Percentiles rank a stretch among this genome's conserved stretches.
These are phyloP conservation scores for Volvariella surrecta DNA, from an alignment of 1,284 basidiomycete species.

Conservation along the genomic window DNA sequence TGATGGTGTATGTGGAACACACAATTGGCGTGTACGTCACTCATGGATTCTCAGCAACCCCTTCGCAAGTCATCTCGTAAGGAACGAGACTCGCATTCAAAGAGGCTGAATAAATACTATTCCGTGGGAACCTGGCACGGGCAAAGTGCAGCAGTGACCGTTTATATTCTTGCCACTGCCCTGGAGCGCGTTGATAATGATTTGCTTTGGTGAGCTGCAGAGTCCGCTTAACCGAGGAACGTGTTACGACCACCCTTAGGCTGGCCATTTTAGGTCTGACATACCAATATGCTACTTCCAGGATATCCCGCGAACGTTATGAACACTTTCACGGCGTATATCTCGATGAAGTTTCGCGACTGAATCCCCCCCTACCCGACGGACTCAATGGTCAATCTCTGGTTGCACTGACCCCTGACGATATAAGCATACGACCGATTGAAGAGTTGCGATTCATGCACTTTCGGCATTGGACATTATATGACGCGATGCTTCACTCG, in stretches of 20 bases:
- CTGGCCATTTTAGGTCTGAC: slow-evolving; percentile 92
- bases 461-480: slow-evolving; percentile 96
- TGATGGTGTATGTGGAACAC: slow-evolving; percentile 26
- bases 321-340: slow-evolving; percentile 75
- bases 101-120: slow-evolving; percentile 77
- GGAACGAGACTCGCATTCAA: slow-evolving; percentile 55
- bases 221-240: not conserved
- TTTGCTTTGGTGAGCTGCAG: slow-evolving; percentile 68
- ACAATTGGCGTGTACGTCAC: too few species aligned
- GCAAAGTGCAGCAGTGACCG: slow-evolving; percentile 82
- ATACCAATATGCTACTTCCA: slow-evolving; percentile 83
- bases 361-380: slow-evolving; percentile 57
- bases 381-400: slow-evolving; percentile 31
- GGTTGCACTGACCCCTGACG: slow-evolving; percentile 63
- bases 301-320: slow-evolving; percentile 84
- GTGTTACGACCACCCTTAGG: slow-evolving; percentile 36
- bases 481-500: slow-evolving; percentile 97
- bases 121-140: slow-evolving; percentile 80
- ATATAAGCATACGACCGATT: slow-evolving; percentile 68
- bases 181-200: slow-evolving; percentile 92
- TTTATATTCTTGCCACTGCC: slow-evolving; percentile 86
- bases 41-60: slow-evolving; percentile 12
- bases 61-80: slow-evolving; percentile 54
- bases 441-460: slow-evolving; percentile 92
- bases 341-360: slow-evolving; percentile 82